A percentile compares a stretch with the other conserved stretches of the same genome.
Evolutionary conservation across 768 basidiomycete genomes (phyloP).

Genomic region (Kwoniella sp.): DNA sequence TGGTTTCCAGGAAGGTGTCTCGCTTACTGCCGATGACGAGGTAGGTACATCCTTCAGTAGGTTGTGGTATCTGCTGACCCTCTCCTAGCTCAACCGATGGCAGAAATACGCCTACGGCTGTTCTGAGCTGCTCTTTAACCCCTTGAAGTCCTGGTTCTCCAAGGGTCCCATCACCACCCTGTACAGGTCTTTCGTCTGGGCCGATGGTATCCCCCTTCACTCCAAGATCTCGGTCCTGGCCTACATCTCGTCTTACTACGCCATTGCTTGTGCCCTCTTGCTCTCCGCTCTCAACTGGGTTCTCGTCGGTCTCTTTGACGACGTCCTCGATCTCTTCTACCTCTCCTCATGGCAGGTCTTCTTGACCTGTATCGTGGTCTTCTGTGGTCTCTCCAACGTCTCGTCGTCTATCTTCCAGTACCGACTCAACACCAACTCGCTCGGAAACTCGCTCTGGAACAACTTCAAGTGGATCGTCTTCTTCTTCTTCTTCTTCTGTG

Average conservation of each 20-base stretch:
- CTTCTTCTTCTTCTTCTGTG: conserved; percentile 60
- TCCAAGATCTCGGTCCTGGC: conserved; percentile 59
- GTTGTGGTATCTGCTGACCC: background rate
- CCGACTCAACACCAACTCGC: conserved; percentile 45
- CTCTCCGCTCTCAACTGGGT: conserved; percentile 70
- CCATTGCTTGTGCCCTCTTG: conserved; percentile 59
- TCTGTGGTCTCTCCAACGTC: conserved; percentile 46
- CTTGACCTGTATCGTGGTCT: conserved; percentile 47
- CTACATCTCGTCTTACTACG: conserved; percentile 54
- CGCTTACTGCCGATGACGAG: conserved; percentile 82
- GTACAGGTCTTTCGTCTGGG: conserved; percentile 48
- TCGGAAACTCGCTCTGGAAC: conserved; percentile 42
- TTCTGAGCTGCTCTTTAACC: conserved; percentile 71
- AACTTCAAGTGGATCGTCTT: conserved; percentile 55
- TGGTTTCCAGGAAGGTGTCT: conserved; percentile 88
- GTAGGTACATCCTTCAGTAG: conserved; percentile 46
- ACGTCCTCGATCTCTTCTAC: conserved; percentile 44
- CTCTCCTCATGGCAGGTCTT: conserved; percentile 49
- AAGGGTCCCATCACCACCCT: conserved; percentile 68
- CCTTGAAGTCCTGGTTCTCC: conserved; percentile 70
- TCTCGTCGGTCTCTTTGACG: conserved; percentile 58
- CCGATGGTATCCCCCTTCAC: conserved; percentile 55
- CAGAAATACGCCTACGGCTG: conserved; percentile 59
- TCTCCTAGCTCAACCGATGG: conserved; percentile 63
- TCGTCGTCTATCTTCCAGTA: conserved; percentile 49